Evolutionary conservation across 768 basidiomycete species (phyloP), one percentile per base, ranked within the genome.

Genomic region (Gloeopeniophorella convolvens): DNA sequence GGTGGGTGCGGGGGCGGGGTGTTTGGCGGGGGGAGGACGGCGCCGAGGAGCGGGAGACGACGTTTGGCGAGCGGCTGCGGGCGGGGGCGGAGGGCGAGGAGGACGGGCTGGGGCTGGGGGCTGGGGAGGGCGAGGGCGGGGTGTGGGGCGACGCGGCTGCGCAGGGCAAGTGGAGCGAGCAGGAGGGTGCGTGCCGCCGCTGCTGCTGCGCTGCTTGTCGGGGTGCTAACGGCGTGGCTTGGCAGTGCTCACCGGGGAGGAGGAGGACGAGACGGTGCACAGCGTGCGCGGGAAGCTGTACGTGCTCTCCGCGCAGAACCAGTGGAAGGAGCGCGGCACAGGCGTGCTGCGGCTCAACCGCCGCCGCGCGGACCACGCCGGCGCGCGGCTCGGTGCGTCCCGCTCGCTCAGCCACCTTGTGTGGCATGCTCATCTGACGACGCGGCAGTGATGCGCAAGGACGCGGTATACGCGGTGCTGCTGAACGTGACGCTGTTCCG

Each of bases 201-300:
- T 43, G 9, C 23, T n/a, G n/a, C n/a, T n/a, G n/a, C n/a, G n/a
- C n/a, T n/a, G n/a, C n/a, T n/a, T n/a, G n/a, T n/a, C 42, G 28
- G 15, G 4, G 8, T 45, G 1, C 11, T n/a, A n/a, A n/a, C n/a
- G n/a, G n/a, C n/a, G n/a, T n/a, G n/a, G n/a, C n/a, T n/a, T n/a
- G n/a, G n/a, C 55, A 87, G 85, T 85, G 31, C 65, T 74, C 37
- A 90, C 88, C 3, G 88, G 88, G 8, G 88, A 90, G 65, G 88
- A 90, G 63, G 85, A 87, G 18, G 88, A 90, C 59, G 77, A 83
- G 48, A 87, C 83, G 5, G 66, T 88, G 41, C 78, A 80, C 64
- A 83, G 85, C 67, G 82, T 83, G 15, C 78, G 88, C 48, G 86
- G 84, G 42, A 90, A 90, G 67, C 66, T 90, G 18, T 89, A 78